Evolutionary conservation across 164 flowering plant genomes (phyloP).

Genomic region (Tetrastigma voinierianum): DNA sequence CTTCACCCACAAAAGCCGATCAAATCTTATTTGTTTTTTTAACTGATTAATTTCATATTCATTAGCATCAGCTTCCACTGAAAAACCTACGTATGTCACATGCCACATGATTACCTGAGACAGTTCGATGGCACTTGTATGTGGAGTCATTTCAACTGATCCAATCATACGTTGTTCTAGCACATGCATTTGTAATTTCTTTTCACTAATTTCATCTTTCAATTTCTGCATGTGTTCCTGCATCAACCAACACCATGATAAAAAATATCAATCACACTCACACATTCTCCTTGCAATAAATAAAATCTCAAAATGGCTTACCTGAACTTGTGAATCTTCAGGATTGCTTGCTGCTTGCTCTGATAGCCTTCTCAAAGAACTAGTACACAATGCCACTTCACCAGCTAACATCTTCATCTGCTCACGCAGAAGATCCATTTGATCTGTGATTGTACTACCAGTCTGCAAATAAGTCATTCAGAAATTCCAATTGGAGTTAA

Average conservation of each 20-base stretch:
- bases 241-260: slow-evolving; percentile 16
- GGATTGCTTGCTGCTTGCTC: slow-evolving; percentile 68
- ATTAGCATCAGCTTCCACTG: neutral
- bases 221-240: slow-evolving; percentile 62
- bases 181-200: slow-evolving; percentile 62
- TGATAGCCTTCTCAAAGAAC: slow-evolving; percentile 74
- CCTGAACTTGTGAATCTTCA: slow-evolving; percentile 54
- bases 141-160: slow-evolving; percentile 49
- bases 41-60: neutral
- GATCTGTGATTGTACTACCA: slow-evolving; percentile 69
- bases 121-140: slow-evolving; percentile 37
- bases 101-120: slow-evolving; percentile 48
- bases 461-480: slow-evolving; percentile 40
- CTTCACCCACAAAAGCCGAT: too few relatives aligned
- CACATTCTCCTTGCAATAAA: neutral
- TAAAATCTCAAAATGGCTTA: neutral
- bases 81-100: neutral
- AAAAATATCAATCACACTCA: slow-evolving; percentile 4
- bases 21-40: neutral
- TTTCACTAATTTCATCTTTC: slow-evolving; percentile 71
- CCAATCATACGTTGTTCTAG: slow-evolving; percentile 79
- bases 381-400: slow-evolving; percentile 74
- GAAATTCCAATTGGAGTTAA: slow-evolving; percentile 4
- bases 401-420: slow-evolving; percentile 85
- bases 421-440: slow-evolving; percentile 83